Evolutionary conservation across 1,284 basidiomycete genomes (phyloP), one percentile per base, ranked within the genome.

Genomic region (Microbotryomycetes sp.): DNA sequence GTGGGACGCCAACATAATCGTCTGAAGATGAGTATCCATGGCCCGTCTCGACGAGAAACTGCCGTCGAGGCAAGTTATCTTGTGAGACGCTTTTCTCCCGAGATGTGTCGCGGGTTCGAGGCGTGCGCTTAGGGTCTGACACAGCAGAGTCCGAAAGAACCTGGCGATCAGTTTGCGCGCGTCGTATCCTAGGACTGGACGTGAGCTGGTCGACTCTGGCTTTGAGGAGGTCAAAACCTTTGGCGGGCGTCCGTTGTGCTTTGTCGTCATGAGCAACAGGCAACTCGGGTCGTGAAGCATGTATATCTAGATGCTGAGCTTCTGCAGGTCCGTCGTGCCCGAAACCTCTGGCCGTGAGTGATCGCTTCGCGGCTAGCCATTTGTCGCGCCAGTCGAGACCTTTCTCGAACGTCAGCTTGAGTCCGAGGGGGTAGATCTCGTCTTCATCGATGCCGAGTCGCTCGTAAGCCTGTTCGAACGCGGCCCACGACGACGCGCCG

Each of bases 351-450:
- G 31, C 45, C 23, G 48, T 47, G 13, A 55, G 47, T 24, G 55
- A 53, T 30, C 24, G 21, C n/a, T 57, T 52, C 1, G 54, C 63
- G 24, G 18, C 16, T 4, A n/a, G n/a, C 66, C 66, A 67, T 49
- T 67, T 67, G n/a, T 62, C 59, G 11, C 48, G 45, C 66, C 66
- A 67, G 24, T 59, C 60, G 16, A 24, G 16, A 6, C 66, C 66
- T 11, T 48, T 27, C 30, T 61, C 56, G 30, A 54, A 58, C 18
- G 55, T 58, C 5, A 65, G 54, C 29, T 41, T 54, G 47, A 65
- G 54, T 31, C 54, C 35, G 23, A 65, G 26, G 18, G 45, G 30
- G 48, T 59, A 62, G 21, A 53, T 13, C 18, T 45, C 35, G 29
- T 59, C 60, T 11, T 59, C 54, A 29, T 55, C 57, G 13, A 48